A percentile compares a stretch with the other conserved stretches of the same genome.
These are phyloP conservation scores for Hibiscus tridactylites DNA, from an alignment of 345 rosid genomes.

Conservation along the genomic window DNA sequence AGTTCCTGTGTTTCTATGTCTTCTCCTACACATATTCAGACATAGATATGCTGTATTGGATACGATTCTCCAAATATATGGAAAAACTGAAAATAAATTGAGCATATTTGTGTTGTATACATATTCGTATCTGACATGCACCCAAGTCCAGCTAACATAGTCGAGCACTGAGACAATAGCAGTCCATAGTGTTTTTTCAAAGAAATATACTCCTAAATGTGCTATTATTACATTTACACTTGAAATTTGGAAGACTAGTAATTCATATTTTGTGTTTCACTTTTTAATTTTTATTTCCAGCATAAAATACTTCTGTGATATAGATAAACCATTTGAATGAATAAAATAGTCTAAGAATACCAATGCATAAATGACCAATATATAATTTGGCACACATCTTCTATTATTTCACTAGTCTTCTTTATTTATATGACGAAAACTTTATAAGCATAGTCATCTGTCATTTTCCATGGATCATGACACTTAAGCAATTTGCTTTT, in stretches of 20 bases:
- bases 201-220: neutral
- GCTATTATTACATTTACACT: neutral
- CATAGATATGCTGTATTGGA: neutral
- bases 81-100: neutral
- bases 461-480: neutral
- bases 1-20: neutral
- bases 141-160: neutral
- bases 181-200: neutral
- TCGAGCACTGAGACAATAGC: neutral
- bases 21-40: neutral
- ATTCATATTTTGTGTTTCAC: neutral
- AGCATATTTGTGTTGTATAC: neutral
- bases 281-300: neutral
- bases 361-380: neutral
- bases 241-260: neutral
- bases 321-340: neutral
- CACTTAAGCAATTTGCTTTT: neutral
- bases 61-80: neutral
- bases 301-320: neutral
- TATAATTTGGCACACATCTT: neutral
- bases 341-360: neutral
- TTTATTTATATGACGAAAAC: neutral
- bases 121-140: neutral
- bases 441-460: neutral
- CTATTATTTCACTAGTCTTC: neutral